Conservation (phyloP, 805 yeast species). For the Teunomyces barrocoloradensis region DNA sequence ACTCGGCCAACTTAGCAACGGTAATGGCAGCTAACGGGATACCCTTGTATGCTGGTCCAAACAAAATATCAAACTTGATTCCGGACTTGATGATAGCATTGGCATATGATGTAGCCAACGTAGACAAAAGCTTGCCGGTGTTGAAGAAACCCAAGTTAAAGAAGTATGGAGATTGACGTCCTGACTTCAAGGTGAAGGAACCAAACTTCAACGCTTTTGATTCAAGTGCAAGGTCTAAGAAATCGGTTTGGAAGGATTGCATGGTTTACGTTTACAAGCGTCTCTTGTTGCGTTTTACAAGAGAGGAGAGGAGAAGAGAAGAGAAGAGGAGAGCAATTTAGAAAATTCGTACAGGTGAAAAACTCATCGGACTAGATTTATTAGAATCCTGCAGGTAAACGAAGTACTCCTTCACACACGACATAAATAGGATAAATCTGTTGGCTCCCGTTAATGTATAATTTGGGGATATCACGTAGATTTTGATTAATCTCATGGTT, state of each 20-base stretch:
- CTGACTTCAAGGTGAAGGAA: conserved; percentile 83
- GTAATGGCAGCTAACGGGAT: conserved; percentile 93
- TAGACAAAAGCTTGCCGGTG: conserved; percentile 75
- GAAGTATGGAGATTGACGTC: conserved; percentile 93
- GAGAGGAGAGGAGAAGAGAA: conserved; percentile 5
- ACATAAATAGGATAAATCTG: too few relatives aligned
- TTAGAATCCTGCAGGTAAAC: background rate
- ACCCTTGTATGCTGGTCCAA: conserved; percentile 98
- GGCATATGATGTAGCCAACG: conserved; percentile 86
- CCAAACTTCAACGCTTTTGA: conserved; percentile 86
- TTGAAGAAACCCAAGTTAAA: conserved; percentile 90
- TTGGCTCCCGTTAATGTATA: too few relatives aligned
- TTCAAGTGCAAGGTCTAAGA: conserved; percentile 79
- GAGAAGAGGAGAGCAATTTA: conserved; percentile 1
- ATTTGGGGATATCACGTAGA: background rate
- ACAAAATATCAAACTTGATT: conserved; percentile 81
- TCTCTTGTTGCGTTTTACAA: conserved; percentile 3
- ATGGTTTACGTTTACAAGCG: conserved; percentile 16
- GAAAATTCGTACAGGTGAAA: background rate
- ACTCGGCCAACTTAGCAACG: conserved; percentile 86
- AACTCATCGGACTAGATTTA: background rate
- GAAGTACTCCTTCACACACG: too few relatives aligned
- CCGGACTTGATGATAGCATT: conserved; percentile 79
- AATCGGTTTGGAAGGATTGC: conserved; percentile 56
- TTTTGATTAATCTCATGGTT: background rate